Conservation (phyloP, 306 rosid species). For the Arachis stenosperma region DNA sequence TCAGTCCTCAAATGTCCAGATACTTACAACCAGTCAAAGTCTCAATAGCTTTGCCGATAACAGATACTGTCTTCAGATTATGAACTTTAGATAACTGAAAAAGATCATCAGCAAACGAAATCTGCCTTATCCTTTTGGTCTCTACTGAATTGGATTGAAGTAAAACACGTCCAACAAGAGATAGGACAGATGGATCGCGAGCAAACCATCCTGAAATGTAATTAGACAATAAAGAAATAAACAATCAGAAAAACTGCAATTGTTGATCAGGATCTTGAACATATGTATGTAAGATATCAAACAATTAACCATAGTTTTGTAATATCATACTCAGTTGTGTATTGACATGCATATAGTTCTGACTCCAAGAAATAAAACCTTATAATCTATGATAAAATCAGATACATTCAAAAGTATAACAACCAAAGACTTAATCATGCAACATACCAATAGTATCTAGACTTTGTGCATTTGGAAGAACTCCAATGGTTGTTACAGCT, state of each 20-base stretch:
- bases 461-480: constrained; percentile 77
- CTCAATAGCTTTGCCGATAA: constrained; percentile 61
- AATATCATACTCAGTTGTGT: constrained; percentile 3
- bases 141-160: constrained; percentile 61
- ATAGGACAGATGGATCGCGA: constrained; percentile 69
- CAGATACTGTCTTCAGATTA: constrained; percentile 55
- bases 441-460: constrained; percentile 80
- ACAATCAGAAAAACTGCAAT: constrained; percentile 8
- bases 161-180: constrained; percentile 73
- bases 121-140: constrained; percentile 61
- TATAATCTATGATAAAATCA: not conserved
- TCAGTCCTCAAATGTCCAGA: constrained; percentile 28
- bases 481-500: constrained; percentile 64
- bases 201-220: constrained; percentile 73
- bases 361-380: constrained; percentile 5
- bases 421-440: constrained; percentile 21
- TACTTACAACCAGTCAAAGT: constrained; percentile 82
- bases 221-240: constrained; percentile 33
- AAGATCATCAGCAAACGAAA: constrained; percentile 83
- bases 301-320: not conserved
- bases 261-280: constrained; percentile 22
- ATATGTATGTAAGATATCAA: not conserved
- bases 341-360: not conserved
- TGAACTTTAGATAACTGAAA: constrained; percentile 74
- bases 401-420: not conserved